phyloP scores from a whole-genome alignment of 441 rosid genomes.

The Brassica balearica region DNA sequence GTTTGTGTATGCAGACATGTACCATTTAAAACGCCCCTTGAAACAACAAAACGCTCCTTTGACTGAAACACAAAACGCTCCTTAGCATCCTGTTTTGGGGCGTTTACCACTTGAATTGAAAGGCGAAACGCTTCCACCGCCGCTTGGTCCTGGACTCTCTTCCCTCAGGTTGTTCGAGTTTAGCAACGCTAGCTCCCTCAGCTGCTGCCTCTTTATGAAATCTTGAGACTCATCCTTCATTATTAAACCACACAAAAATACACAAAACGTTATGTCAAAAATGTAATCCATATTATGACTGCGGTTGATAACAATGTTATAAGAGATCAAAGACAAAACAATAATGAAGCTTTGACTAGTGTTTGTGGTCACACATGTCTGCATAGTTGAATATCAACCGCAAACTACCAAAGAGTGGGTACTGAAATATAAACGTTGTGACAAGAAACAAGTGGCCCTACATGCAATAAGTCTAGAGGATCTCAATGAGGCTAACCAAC shows the following conservation, averaged over 20 bases:
- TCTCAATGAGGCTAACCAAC: constrained; percentile 25
- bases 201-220: constrained; percentile 89
- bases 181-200: constrained; percentile 89
- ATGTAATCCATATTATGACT: background rate
- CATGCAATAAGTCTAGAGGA: constrained; percentile 34
- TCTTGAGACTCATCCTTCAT: constrained; percentile 93
- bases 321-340: background rate
- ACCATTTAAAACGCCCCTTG: constrained; percentile 24
- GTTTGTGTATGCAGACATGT: constrained; percentile 41
- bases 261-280: background rate
- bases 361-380: constrained; percentile 42
- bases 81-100: constrained; percentile 86
- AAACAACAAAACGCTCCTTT: constrained; percentile 13
- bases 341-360: constrained; percentile 20
- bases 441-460: constrained; percentile 38
- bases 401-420: constrained; percentile 35
- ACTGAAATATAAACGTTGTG: constrained; percentile 33
- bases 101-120: constrained; percentile 98
- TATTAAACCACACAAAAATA: background rate
- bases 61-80: constrained; percentile 17
- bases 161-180: constrained; percentile 92
- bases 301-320: background rate
- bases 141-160: constrained; percentile 95
- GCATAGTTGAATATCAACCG: constrained; percentile 39
- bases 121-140: constrained; percentile 79